Conservation (phyloP, 108 stramenopile genomes). For the Stephanodiscus triporus region DNA sequence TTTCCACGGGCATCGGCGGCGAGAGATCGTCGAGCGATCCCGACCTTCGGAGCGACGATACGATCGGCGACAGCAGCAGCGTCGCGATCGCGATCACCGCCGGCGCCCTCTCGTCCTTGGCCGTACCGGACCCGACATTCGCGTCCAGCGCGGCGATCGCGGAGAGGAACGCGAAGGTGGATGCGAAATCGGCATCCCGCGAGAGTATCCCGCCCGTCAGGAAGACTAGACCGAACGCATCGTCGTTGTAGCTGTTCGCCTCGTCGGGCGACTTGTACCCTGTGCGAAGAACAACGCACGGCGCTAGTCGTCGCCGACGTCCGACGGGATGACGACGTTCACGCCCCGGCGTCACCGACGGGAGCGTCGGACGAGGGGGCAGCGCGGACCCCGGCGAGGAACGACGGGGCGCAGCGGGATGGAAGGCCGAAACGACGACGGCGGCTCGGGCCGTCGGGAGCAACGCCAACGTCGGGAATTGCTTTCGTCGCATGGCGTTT, state of each 20-base stretch:
- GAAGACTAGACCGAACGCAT: conserved; percentile 67
- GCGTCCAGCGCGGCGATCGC: conserved; percentile 42
- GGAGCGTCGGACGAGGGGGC: no score
- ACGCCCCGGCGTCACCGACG: no score
- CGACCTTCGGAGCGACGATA: conserved; percentile 15
- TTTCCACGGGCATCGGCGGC: conserved; percentile 18
- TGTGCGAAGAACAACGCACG: neutral
- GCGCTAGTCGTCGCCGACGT: conserved; percentile 27
- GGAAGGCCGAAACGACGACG: no score
- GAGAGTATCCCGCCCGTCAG: conserved; percentile 39
- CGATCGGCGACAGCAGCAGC: conserved; percentile 20
- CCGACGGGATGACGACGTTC: conserved; percentile 13
- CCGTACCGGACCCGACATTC: no score
- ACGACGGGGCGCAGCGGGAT: no score
- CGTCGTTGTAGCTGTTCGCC: conserved; percentile 56
- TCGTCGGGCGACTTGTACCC: neutral
- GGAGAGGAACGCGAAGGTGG: conserved; percentile 48
- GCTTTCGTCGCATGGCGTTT: no score
- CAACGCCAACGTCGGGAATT: no score
- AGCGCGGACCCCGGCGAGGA: no score
- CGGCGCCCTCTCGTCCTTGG: conserved; percentile 23
- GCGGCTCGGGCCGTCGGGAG: no score
- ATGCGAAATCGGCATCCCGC: conserved; percentile 49
- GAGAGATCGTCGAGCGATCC: conserved; percentile 15
- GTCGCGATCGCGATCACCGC: conserved; percentile 21